Evolutionary conservation across 2,329 filamentous ascomycete genomes (phyloP).

Genomic region (Metarhizium robertsii): DNA sequence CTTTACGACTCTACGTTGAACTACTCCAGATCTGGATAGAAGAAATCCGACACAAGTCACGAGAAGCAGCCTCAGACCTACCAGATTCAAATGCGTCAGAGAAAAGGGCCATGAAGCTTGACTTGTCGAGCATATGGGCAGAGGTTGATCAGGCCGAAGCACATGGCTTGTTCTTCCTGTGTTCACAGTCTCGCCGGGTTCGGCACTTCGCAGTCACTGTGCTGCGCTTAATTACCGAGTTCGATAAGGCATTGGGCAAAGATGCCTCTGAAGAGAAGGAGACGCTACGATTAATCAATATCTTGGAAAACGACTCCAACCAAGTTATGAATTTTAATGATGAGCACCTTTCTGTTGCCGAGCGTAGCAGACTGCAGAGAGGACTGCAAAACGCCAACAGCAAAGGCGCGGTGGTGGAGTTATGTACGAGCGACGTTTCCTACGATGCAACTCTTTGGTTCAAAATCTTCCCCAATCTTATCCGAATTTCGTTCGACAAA

Average conservation of each 20-base stretch:
- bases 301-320: conserved; percentile 82
- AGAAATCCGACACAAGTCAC: conserved; percentile 80
- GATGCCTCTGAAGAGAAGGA: conserved; percentile 47
- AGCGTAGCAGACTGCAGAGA: conserved; percentile 83
- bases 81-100: conserved; percentile 55
- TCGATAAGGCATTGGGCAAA: conserved; percentile 80
- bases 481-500: conserved; percentile 80
- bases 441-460: conserved; percentile 96
- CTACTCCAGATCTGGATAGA: conserved; percentile 95
- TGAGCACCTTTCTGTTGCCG: conserved; percentile 82
- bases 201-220: conserved; percentile 88
- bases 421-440: conserved; percentile 90
- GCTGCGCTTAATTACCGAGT: conserved; percentile 82
- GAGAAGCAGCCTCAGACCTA: conserved; percentile 57
- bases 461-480: conserved; percentile 93
- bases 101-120: conserved; percentile 66
- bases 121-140: conserved; percentile 79
- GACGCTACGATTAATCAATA: conserved; percentile 71
- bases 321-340: conserved; percentile 88
- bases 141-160: conserved; percentile 96
- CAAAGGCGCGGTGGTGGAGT: conserved; percentile 79
- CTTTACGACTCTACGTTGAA: conserved; percentile 85
- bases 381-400: conserved; percentile 78
- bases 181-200: conserved; percentile 86
- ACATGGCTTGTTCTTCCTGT: conserved; percentile 93